Base-by-base conservation (phyloP, 164 flowering plant species). In the Liquidambar formosana region DNA sequence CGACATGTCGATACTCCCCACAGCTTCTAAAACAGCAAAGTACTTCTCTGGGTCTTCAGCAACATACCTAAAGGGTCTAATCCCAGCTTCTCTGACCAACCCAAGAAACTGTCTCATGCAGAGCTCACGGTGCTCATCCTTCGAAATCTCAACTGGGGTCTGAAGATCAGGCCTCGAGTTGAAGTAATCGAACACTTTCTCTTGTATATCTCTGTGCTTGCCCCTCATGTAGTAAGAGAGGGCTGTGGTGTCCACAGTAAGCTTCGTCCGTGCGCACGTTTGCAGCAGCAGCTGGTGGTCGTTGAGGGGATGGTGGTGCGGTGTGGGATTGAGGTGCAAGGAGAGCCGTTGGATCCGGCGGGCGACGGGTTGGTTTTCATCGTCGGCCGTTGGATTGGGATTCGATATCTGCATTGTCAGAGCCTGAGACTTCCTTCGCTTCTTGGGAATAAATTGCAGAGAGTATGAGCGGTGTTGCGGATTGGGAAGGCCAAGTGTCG, bases 11-110 rank as follows among this genome's bases (percentile, higher is more conserved):
- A 94, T 77, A 56, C 90, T 81, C 1, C 99, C 99, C 27, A 76
- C 94, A 47, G 97, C 99, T 72, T 94, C 97, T 43, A 63, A 43
- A 38, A 94, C 81, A 2, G 97, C 96, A 52, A 92, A 95, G 80
- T 93, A 95, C 85, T 77, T 83, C 0, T 69, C 81, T 0, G 99
- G 97, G 43, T 95, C 97, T 1, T 92, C 96, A 13, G 53, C 53
- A 52, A 88, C 81, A 70, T 81, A 86, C 33, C 67, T 68, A 48
- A 91, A 83, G 5, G 96, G 99, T 61, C 72, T 80, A 57, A 93
- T 78, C 45, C 92, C 93, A 27, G 90, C 97, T 64, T 92, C 99
- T 44, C 83, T 84, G 0, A 92, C 96, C 43, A 95, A 51, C 16
- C 83, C 97, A 5, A 79, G 9, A 38, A 95, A 83, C 84, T 95